Evolutionary conservation across 805 yeast species (phyloP), one percentile per base, ranked within the genome.

Genomic region (Myxozyma udenii): DNA sequence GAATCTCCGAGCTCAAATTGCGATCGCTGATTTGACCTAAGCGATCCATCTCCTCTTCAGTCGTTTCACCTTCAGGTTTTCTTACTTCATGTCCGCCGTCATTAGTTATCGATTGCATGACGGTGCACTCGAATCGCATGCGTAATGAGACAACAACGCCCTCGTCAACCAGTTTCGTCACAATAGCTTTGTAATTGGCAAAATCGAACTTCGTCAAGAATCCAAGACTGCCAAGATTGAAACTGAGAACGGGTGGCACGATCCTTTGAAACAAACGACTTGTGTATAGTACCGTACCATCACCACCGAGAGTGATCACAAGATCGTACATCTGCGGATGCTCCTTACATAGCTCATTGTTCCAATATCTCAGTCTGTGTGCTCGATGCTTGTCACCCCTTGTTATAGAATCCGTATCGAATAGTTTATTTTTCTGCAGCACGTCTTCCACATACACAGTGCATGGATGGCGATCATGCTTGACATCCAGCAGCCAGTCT

Each of bases 231-330:
- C 98, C 98, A 61, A 93, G 72, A 0, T 95, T 62, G 44, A 62
- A 62, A 25, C 64, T 54, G 59, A 93, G 74, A 1, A 91, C 87
- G 0, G 98, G 98, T 0, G 98, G 98, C 1, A 90, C 96, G 43
- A 78, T 78, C 48, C 78, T 72, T 69, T 86, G 93, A 68, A 93
- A 93, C 32, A 89, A 72, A 50, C 93, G 49, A n/a, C 63, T 53
- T 3, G 64, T 55, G 43, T 57, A 60, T 12, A 62, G 47, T 3
- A 91, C 96, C 0, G 98, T 93, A 5, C 98, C 98, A 66, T 93
- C 98, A 14, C 98, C 98, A 18, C 98, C 98, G 6, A 91, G 73
- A 22, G 98, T 87, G 36, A 91, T 79, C 1, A 88, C 83, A 51
- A 90, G 72, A 66, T 91, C 98, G 58, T 81, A 79, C 43, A 73